phyloP scores from a whole-genome alignment of 345 rosid genomes.

The Clausena lansium region DNA sequence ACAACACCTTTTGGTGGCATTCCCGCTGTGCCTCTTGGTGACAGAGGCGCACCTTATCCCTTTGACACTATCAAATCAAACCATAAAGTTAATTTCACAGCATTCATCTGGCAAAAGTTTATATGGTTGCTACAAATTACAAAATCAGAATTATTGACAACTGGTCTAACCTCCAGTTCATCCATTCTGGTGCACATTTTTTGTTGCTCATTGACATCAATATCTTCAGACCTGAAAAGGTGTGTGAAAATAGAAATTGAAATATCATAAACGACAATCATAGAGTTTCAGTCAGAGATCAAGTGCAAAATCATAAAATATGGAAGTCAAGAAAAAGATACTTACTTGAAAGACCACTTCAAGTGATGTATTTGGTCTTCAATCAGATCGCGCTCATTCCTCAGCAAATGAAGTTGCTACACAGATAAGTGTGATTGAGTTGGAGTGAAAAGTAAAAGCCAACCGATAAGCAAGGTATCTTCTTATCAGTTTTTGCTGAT shows the following conservation, averaged over 20 bases:
- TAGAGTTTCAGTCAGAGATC: background rate
- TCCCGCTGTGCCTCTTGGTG: conserved; percentile 76
- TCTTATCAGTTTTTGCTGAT: too few relatives aligned
- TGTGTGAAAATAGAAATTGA: background rate
- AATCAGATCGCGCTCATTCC: conserved; percentile 78
- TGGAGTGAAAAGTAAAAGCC: background rate
- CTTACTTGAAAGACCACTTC: conserved; percentile 82
- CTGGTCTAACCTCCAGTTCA: conserved; percentile 57
- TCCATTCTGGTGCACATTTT: conserved; percentile 34
- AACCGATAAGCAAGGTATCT: background rate
- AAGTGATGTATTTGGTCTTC: conserved; percentile 86
- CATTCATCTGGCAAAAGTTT: background rate
- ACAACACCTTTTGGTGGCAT: conserved; percentile 66
- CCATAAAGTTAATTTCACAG: background rate
- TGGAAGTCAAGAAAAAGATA: background rate
- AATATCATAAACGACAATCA: background rate
- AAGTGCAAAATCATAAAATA: background rate
- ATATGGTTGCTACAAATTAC: background rate
- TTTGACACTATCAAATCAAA: conserved; percentile 42
- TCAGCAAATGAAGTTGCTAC: conserved; percentile 74
- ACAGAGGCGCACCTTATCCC: conserved; percentile 48
- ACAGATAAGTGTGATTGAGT: conserved; percentile 8
- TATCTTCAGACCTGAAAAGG: conserved; percentile 52
- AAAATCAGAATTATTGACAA: background rate
- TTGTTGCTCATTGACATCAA: conserved; percentile 39